These are phyloP conservation scores for Trametes polyzona DNA, from an alignment of 1,284 basidiomycete species.

Conservation along the genomic window DNA sequence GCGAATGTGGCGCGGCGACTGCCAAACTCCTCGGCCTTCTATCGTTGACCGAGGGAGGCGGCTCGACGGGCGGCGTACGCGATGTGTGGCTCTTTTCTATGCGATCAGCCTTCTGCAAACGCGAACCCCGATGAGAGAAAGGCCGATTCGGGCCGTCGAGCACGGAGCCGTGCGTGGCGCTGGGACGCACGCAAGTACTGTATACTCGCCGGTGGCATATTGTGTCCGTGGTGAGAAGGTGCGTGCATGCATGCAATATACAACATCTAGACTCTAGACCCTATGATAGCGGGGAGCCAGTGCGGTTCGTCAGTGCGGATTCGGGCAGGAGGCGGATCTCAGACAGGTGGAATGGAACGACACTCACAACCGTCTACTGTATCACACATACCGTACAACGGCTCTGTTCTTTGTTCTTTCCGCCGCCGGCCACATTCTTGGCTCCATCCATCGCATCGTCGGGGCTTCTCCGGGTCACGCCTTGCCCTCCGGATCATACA, in stretches of 20 bases:
- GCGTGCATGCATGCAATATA: background rate
- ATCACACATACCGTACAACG: background rate
- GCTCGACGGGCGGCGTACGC: background rate
- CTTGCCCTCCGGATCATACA: constrained; percentile 63
- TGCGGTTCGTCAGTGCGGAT: background rate
- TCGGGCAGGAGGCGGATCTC: background rate
- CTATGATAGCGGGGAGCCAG: background rate
- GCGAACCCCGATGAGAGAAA: background rate
- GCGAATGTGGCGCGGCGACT: constrained; percentile 7
- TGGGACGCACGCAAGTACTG: background rate
- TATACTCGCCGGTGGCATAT: constrained; percentile 8
- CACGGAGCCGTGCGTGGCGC: constrained; percentile 12
- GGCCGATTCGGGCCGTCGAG: constrained; percentile 8
- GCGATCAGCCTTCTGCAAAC: background rate
- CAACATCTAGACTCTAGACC: constrained; percentile 2
- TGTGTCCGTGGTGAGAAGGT: constrained; percentile 14
- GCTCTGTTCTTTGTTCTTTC: background rate
- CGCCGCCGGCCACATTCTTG: background rate
- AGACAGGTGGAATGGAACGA: constrained; percentile 15
- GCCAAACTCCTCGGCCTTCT: constrained; percentile 15
- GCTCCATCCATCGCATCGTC: background rate
- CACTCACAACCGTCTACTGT: background rate
- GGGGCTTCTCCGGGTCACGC: constrained; percentile 4
- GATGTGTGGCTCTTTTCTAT: constrained; percentile 6
- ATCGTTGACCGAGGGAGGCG: background rate